Evolutionary conservation across 2,329 filamentous ascomycete species (phyloP), one percentile per base, ranked within the genome.

Genomic region (Fusarium oxysporum): DNA sequence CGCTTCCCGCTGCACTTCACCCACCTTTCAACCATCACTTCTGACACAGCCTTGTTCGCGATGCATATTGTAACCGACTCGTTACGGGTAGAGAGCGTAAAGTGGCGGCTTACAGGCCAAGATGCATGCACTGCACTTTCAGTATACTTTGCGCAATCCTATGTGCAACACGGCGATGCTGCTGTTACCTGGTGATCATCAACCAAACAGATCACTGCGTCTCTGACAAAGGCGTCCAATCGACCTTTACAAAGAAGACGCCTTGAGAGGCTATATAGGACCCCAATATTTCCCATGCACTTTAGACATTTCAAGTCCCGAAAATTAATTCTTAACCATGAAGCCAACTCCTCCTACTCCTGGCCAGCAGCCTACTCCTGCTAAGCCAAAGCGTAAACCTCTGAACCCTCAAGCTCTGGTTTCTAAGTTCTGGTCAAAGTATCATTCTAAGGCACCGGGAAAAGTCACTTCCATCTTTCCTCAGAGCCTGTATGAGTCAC

Each of bases 401-500:
- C 72, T 74, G 10, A 77, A 68, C 30, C 83, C 84, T n/a, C 84
- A 85, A 59, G 81, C 83, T 62, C 69, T 79, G 16, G 77, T 85
- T 35, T 78, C 79, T 40, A 81, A 81, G 35, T 85, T 85, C 73
- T 85, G 84, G 84, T 78, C 78, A 57, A 80, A 78, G 65, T 85
- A 83, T 74, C 82, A 84, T 70, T 76, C 81, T 54, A 83, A 81
- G 54, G 77, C 79, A 38, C 82, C 83, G 3, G 83, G 84, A 38
- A 85, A 84, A 65, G 80, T 85, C 33, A 85, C 84, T 3, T 83
- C 83, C 51, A 81, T 85, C 74, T 84, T 85, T 60, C 84, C 84
- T 3, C 81, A 81, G 9, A 78, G 77, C 28, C 79, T 85, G 8
- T 85, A 85, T 65, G 77, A 80, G n/a, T 68, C 75, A 5, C 65